Conservation (phyloP, 768 basidiomycete species). For the Lyophyllum shimeji region DNA sequence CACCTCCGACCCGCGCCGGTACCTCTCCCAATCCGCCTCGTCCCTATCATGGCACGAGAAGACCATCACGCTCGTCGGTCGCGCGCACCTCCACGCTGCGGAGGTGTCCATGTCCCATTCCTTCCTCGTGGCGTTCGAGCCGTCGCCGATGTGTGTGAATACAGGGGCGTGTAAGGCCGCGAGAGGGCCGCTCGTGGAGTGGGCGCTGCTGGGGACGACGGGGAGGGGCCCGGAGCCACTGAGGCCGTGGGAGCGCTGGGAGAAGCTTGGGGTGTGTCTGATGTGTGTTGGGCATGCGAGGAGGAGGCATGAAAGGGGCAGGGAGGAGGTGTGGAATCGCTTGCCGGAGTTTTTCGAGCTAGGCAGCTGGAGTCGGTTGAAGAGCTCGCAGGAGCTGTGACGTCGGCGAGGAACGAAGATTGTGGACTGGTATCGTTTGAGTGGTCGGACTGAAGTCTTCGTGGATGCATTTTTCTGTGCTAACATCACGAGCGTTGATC, state of each 20-base stretch:
- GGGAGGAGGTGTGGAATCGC: conserved; percentile 38
- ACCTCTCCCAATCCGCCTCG: conserved; percentile 32
- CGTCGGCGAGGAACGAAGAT: neutral
- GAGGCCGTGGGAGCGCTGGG: conserved; percentile 33
- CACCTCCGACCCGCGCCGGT: conserved; percentile 30
- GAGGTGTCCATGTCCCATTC: conserved; percentile 40
- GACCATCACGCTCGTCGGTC: conserved; percentile 37
- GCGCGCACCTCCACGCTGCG: conserved; percentile 40
- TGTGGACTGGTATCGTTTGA: too few species aligned
- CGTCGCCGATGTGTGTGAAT: conserved; percentile 28
- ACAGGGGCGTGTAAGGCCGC: conserved; percentile 31
- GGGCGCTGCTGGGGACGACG: conserved; percentile 39
- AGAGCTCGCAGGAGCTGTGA: conserved; percentile 22
- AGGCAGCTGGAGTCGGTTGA: conserved; percentile 35
- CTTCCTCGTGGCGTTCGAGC: conserved; percentile 40
- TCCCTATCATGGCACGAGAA: conserved; percentile 40
- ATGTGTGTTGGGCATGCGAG: conserved; percentile 32
- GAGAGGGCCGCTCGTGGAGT: conserved; percentile 40
- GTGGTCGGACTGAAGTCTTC: too few species aligned
- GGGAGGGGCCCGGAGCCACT: conserved; percentile 32
- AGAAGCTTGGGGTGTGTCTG: conserved; percentile 32
- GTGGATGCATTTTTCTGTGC: neutral
- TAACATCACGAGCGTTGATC: too few species aligned
- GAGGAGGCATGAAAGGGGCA: conserved; percentile 29
- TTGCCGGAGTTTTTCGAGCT: conserved; percentile 39